phyloP scores from a whole-genome alignment of 805 yeast genomes.

The Lachancea sp. region DNA sequence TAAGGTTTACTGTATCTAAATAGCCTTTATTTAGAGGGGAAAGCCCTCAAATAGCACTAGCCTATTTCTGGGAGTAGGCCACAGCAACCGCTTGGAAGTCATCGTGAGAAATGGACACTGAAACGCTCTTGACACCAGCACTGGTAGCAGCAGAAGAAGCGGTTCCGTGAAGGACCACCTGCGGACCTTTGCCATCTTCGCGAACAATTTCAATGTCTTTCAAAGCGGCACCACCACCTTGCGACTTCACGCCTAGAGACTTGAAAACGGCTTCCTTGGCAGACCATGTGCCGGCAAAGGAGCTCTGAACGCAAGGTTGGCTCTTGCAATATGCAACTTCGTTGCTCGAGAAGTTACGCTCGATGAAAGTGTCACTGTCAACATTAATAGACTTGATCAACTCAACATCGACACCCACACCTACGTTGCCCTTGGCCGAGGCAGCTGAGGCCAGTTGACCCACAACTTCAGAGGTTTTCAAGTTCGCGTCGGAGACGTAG shows the following conservation, averaged over 20 bases:
- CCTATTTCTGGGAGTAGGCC: slow-evolving; percentile 46
- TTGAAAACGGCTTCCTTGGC: slow-evolving; percentile 99
- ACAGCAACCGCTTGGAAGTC: slow-evolving; percentile 97
- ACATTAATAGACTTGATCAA: slow-evolving; percentile 72
- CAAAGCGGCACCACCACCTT: slow-evolving; percentile 94
- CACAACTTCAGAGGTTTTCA: slow-evolving; percentile 60
- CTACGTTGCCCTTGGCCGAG: slow-evolving; percentile 43
- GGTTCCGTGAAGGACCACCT: slow-evolving; percentile 65
- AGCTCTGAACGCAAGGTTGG: slow-evolving; percentile 76
- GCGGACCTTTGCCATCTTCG: slow-evolving; percentile 72
- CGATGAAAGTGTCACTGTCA: slow-evolving; percentile 85
- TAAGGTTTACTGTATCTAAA: no score
- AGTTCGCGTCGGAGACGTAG: slow-evolving; percentile 38
- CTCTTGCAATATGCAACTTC: slow-evolving; percentile 74
- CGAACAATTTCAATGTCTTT: slow-evolving; percentile 83
- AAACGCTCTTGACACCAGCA: slow-evolving; percentile 64
- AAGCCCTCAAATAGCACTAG: no score
- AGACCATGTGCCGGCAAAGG: slow-evolving; percentile 97
- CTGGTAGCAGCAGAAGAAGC: slow-evolving; percentile 69
- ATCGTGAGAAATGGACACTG: slow-evolving; percentile 91
- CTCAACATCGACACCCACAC: slow-evolving; percentile 96
- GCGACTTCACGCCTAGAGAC: slow-evolving; percentile 78
- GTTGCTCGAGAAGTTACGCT: slow-evolving; percentile 78
- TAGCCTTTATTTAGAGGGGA: no score
- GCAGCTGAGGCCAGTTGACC: slow-evolving; percentile 43